Conservation (phyloP, 805 yeast genomes). For the Hanseniaspora valbyensis region DNA sequence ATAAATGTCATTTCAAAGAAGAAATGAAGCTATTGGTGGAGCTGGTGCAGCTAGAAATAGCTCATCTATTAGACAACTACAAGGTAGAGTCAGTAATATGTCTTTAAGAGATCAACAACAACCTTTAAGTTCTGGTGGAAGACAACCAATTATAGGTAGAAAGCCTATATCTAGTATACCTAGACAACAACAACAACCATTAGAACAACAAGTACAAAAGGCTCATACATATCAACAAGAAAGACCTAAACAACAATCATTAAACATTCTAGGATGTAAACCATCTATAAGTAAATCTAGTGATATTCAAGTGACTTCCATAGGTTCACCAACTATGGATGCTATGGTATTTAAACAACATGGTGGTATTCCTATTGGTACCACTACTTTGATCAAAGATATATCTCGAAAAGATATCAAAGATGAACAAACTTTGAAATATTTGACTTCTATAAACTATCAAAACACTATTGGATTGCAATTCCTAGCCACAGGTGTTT, state of each 20-base stretch:
- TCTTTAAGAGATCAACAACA: conserved; percentile 2
- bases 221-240: conserved; percentile 74
- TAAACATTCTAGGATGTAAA: conserved; percentile 5
- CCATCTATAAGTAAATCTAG: conserved; percentile 14
- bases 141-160: conserved; percentile 1
- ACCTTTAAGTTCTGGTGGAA: no score
- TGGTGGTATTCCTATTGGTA: conserved; percentile 13
- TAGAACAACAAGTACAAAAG: conserved; percentile 24
- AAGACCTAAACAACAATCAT: conserved; percentile 22
- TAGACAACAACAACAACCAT: conserved; percentile 17
- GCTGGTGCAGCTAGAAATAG: conserved; percentile 11
- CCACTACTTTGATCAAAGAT: conserved; percentile 10
- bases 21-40: conserved; percentile 36
- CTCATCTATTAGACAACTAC: background rate
- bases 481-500: conserved; percentile 12
- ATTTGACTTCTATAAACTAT: background rate
- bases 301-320: conserved; percentile 12
- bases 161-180: background rate
- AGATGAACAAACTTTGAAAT: conserved; percentile 3
- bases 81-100: conserved; percentile 1
- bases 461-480: conserved; percentile 14
- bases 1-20: conserved; percentile 47
- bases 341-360: conserved; percentile 10
- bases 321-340: conserved; percentile 9
- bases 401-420: conserved; percentile 1